Conservation (phyloP, 2,329 filamentous ascomycete species). For the Blastomyces percursus region DNA sequence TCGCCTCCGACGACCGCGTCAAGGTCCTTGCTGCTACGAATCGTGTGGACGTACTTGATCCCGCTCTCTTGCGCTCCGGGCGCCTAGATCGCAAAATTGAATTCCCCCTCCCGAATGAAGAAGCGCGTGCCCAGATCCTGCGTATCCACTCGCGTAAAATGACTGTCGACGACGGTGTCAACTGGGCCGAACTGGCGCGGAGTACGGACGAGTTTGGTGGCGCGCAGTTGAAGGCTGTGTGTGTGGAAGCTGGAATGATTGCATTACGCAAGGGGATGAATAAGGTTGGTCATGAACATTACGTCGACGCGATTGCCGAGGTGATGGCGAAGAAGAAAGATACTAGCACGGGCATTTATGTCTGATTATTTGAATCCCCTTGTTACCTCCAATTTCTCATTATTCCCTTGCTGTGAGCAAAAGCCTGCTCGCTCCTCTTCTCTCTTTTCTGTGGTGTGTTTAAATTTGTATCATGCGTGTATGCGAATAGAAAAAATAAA, state of each 20-base stretch:
- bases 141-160: constrained; percentile 98
- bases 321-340: constrained; percentile 88
- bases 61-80: constrained; percentile 78
- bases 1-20: constrained; percentile 91
- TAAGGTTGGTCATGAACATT: constrained; percentile 97
- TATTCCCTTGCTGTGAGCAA: neutral
- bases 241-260: constrained; percentile 99
- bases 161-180: constrained; percentile 85
- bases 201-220: constrained; percentile 98
- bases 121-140: constrained; percentile 90
- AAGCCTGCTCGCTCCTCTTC: neutral
- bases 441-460: constrained; percentile 11
- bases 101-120: constrained; percentile 95
- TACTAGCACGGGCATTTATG: constrained; percentile 39
- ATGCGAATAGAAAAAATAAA: constrained; percentile 15
- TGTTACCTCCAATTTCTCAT: neutral
- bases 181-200: constrained; percentile 90
- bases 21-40: constrained; percentile 94
- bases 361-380: constrained; percentile 17
- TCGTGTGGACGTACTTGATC: constrained; percentile 86
- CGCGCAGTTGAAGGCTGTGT: constrained; percentile 95
- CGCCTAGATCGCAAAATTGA: constrained; percentile 96
- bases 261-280: constrained; percentile 85
- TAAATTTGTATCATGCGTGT: constrained; percentile 9
- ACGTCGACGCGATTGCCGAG: constrained; percentile 95